Evolutionary conservation across 257 asterid species (phyloP).

Genomic region (Ballota nigra): DNA sequence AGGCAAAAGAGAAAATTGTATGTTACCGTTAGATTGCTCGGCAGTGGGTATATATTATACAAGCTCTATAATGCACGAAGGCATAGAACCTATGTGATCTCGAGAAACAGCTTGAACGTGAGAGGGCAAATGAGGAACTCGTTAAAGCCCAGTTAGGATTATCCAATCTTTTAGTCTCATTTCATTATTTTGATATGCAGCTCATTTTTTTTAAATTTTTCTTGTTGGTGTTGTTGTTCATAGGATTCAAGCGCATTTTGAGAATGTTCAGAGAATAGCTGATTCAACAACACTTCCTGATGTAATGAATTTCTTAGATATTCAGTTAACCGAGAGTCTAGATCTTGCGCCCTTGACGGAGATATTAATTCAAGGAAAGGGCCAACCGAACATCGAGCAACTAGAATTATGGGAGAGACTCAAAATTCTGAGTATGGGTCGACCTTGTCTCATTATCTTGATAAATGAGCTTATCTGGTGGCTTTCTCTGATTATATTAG

Average conservation of each 20-base stretch:
- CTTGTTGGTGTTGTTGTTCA: slow-evolving; percentile 16
- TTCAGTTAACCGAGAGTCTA: slow-evolving; percentile 57
- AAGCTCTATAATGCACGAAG: slow-evolving; percentile 63
- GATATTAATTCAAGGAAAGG: slow-evolving; percentile 78
- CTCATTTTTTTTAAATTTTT: slow-evolving; percentile 4
- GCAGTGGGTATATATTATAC: slow-evolving; percentile 72
- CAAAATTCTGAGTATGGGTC: slow-evolving; percentile 4
- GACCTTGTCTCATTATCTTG: background rate
- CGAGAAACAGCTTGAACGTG: slow-evolving; percentile 59
- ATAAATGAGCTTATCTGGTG: background rate
- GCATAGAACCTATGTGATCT: slow-evolving; percentile 53
- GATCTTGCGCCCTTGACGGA: slow-evolving; percentile 61
- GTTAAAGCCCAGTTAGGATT: slow-evolving; percentile 72
- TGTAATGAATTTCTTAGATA: slow-evolving; percentile 58
- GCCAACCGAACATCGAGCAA: slow-evolving; percentile 67
- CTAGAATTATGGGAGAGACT: slow-evolving; percentile 1
- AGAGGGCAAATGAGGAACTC: slow-evolving; percentile 60
- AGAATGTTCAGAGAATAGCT: slow-evolving; percentile 66
- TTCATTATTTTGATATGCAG: background rate
- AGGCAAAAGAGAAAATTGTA: slow-evolving; percentile 75
- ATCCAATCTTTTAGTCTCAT: background rate
- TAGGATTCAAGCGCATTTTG: slow-evolving; percentile 79
- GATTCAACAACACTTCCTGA: slow-evolving; percentile 79
- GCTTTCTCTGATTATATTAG: background rate
- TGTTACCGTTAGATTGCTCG: slow-evolving; percentile 67